phyloP scores from a whole-genome alignment of 208 protist genomes.

The Trypanosomatidae sp. region DNA sequence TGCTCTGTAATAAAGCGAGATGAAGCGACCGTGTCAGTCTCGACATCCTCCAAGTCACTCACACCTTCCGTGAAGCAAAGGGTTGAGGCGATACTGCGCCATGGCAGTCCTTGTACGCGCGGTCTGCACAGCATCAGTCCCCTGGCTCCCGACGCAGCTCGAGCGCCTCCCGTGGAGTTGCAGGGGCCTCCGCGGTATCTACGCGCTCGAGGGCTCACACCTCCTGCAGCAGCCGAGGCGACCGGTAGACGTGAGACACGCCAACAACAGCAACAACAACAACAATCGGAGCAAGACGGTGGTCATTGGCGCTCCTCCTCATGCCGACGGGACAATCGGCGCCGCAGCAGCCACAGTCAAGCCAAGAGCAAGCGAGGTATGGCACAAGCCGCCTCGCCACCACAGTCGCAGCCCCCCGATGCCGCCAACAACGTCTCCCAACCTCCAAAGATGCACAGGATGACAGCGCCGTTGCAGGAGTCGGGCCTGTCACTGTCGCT shows the following conservation, averaged over 20 bases:
- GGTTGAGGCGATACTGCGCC: conserved; percentile 12
- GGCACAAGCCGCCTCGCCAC: not conserved
- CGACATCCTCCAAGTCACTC: no score
- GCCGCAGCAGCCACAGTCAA: not conserved
- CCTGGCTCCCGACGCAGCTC: conserved; percentile 28
- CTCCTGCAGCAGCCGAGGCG: not conserved
- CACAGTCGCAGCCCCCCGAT: not conserved
- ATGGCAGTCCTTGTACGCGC: conserved; percentile 28
- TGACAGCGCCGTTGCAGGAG: not conserved
- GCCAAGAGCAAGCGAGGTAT: not conserved
- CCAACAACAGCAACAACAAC: conserved; percentile 1
- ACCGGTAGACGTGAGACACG: not conserved
- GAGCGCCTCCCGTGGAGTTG: conserved; percentile 30
- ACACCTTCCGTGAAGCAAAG: no score
- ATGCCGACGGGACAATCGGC: not conserved
- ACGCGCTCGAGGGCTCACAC: conserved; percentile 20
- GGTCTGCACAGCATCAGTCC: conserved; percentile 37
- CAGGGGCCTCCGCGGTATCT: conserved; percentile 35
- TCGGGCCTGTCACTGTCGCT: not conserved
- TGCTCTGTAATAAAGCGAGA: not conserved
- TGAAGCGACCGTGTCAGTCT: not conserved
- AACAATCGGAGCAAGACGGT: not conserved
- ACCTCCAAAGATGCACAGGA: not conserved
- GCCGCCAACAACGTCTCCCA: not conserved
- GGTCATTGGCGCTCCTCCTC: not conserved